Evolutionary conservation across 2,329 filamentous ascomycete species (phyloP), one percentile per base, ranked within the genome.

Genomic region (Cryphonectria carpinicola): DNA sequence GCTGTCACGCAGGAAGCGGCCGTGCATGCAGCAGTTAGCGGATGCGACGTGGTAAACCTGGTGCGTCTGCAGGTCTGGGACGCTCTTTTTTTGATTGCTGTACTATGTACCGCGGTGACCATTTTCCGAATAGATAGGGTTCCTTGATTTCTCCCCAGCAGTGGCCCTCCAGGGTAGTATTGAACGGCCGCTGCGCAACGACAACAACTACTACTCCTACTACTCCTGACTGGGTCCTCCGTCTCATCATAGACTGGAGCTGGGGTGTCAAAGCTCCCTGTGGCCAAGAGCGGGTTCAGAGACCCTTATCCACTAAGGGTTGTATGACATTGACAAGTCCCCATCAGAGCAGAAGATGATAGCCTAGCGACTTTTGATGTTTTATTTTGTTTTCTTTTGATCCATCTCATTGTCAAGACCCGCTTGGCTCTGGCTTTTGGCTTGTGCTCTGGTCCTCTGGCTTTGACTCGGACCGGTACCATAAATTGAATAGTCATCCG

Each of bases 181-280:
- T 32, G 32, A 32, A 39, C 19, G 35, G 60, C n/a, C 60, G 37
- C 37, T 63, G 60, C 22, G 60, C 60, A 62, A n/a, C 10, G 7
- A 39, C 37, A 39, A 39, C 37, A 3, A 37, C 35, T 37, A 4
- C 35, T 37, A 4, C 35, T 39, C 37, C 37, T 39, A 39, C 37
- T 39, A 11, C 35, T 43, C 60, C 22, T 63, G 60, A 63, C 60
- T 63, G 60, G 61, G 39, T 28, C 61, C 61, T 64, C 32, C 39
- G 61, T 46, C 61, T 46, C 61, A 64, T 19, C 39, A 64, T n/a
- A 14, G 35, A 19, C 39, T 49, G 46, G 25, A 25, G 61, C 13
- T 32, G 61, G 39, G 25, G 39, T n/a, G 61, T 64, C 61, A 64
- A 43, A 32, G 39, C 61, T 28, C 39, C 19, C 35, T 22, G 25